Evolutionary conservation across 2,329 filamentous ascomycete genomes (phyloP).

Genomic region (Phyllosticta citrichinensis): DNA sequence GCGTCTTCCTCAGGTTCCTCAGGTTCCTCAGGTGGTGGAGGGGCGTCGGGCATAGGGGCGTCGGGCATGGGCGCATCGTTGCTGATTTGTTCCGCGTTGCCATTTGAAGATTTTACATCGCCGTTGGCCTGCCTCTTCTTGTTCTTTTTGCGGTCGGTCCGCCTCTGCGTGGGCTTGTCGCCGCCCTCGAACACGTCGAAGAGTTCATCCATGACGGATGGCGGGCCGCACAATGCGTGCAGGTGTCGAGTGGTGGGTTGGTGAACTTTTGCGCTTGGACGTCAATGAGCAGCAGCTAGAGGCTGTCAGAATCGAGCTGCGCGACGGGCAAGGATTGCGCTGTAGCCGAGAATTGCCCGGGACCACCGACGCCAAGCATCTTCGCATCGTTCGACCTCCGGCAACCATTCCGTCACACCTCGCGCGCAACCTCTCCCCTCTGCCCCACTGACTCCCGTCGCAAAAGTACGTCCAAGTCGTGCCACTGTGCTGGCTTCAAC

Average conservation of each 20-base stretch:
- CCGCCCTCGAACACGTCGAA: slow-evolving; percentile 36
- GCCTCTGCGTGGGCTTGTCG: slow-evolving; percentile 16
- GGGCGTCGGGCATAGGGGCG: slow-evolving; percentile 37
- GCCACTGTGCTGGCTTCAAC: neutral
- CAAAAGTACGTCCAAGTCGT: neutral
- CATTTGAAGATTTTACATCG: slow-evolving; percentile 49
- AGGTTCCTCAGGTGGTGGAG: slow-evolving; percentile 19
- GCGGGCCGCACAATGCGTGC: neutral
- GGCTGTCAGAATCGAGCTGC: neutral
- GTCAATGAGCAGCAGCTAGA: neutral
- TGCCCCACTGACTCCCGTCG: neutral
- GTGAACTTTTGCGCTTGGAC: slow-evolving; percentile 10
- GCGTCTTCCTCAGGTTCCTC: slow-evolving; percentile 18
- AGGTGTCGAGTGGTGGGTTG: neutral
- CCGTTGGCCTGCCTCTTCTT: slow-evolving; percentile 86
- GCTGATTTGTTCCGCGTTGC: slow-evolving; percentile 15
- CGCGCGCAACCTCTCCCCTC: neutral
- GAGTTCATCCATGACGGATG: slow-evolving; percentile 30
- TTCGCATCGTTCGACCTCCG: neutral
- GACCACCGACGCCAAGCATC: neutral
- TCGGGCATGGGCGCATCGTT: slow-evolving; percentile 38
- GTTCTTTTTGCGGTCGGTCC: slow-evolving; percentile 37
- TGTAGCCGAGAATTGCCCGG: neutral
- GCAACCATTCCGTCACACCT: neutral
- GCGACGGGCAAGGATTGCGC: neutral